Percentiles rank a stretch among this genome's conserved stretches.
phyloP scores from a whole-genome alignment of 148 eudicot genomes.

The Camellia lanceoleosa region DNA sequence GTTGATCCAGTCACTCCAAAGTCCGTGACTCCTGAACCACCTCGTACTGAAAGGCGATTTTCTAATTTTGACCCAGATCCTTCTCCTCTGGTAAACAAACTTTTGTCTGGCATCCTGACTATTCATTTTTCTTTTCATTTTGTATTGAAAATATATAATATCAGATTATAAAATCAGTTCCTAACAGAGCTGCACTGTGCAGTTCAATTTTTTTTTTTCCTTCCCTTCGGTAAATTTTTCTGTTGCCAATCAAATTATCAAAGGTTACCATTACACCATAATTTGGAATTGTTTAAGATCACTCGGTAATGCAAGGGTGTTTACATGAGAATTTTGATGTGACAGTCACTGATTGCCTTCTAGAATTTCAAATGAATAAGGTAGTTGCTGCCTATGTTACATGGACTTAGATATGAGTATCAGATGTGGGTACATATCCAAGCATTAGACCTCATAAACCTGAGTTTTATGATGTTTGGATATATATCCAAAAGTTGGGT shows the following conservation, averaged over 20 bases:
- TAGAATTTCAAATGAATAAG: background rate
- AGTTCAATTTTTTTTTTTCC: background rate
- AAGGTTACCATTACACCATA: no score
- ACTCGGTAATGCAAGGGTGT: background rate
- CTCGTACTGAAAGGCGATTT: constrained; percentile 37
- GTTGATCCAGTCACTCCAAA: constrained; percentile 74
- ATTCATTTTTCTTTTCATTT: background rate
- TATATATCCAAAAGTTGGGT: no score
- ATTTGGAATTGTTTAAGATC: no score
- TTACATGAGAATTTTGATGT: background rate
- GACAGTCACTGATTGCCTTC: background rate
- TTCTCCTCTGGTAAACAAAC: background rate
- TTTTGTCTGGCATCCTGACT: background rate
- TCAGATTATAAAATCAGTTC: background rate
- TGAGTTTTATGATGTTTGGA: no score
- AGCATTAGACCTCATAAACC: no score
- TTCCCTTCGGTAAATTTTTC: background rate
- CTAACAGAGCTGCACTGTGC: background rate
- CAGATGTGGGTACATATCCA: no score
- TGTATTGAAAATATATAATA: background rate
- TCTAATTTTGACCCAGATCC: constrained; percentile 25
- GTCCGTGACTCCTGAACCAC: constrained; percentile 66
- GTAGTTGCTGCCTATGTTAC: background rate
- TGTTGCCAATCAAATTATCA: no score
- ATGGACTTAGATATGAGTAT: no score